Conservation (phyloP, 768 basidiomycete species). For the Lactarius hengduanensis region DNA sequence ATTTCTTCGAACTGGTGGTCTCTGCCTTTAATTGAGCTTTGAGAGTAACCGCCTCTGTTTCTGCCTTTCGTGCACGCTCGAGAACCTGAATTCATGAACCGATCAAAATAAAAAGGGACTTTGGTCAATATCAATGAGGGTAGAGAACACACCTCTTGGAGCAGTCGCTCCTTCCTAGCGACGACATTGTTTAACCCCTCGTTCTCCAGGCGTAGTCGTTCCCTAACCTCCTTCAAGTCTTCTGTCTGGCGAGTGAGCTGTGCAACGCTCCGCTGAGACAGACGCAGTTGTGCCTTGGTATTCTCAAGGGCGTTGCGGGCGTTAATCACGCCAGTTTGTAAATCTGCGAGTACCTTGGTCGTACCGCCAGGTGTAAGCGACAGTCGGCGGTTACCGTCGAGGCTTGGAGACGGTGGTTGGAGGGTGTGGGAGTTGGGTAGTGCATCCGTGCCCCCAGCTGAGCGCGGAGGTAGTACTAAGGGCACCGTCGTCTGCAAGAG, state of each 20-base stretch:
- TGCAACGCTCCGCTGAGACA: slow-evolving; percentile 81
- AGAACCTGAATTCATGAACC: slow-evolving; percentile 51
- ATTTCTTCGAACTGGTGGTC: slow-evolving; percentile 68
- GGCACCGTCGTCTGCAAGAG: slow-evolving; percentile 72
- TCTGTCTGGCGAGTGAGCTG: slow-evolving; percentile 83
- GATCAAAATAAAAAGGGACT: neutral
- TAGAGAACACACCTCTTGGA: slow-evolving; percentile 68
- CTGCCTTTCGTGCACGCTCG: slow-evolving; percentile 83
- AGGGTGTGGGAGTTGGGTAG: slow-evolving; percentile 34
- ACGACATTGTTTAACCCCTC: slow-evolving; percentile 88
- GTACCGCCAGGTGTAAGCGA: slow-evolving; percentile 76
- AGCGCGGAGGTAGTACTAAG: slow-evolving; percentile 34
- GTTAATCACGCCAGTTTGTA: slow-evolving; percentile 79
- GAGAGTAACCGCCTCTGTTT: slow-evolving; percentile 65
- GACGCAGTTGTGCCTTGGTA: slow-evolving; percentile 75
- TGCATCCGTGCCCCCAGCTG: slow-evolving; percentile 37
- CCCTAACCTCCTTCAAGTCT: slow-evolving; percentile 84
- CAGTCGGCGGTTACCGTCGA: slow-evolving; percentile 44
- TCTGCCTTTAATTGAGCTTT: slow-evolving; percentile 75
- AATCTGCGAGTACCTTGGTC: slow-evolving; percentile 83
- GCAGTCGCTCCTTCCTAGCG: slow-evolving; percentile 77
- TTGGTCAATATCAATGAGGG: neutral
- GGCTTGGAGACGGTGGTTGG: slow-evolving; percentile 32
- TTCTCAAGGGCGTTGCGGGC: slow-evolving; percentile 82
- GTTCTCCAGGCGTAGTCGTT: slow-evolving; percentile 79